Percentiles rank a stretch among this genome's conserved stretches.
Evolutionary conservation across 345 rosid genomes (phyloP).

Genomic region (Nasturtium officinale): DNA sequence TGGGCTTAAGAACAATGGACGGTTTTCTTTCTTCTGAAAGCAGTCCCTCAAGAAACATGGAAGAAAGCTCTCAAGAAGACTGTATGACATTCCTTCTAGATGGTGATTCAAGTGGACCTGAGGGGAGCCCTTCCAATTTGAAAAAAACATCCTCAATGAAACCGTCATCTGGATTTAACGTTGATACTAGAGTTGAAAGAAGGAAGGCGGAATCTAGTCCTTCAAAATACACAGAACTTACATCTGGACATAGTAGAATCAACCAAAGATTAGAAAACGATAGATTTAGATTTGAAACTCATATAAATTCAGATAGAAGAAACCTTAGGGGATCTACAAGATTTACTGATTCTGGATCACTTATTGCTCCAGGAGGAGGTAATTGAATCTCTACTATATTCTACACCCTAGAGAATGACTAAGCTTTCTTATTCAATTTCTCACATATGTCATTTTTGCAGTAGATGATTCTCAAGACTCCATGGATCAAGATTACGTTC

Average conservation of each 20-base stretch:
- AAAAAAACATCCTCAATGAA: constrained; percentile 52
- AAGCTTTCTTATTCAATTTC: constrained; percentile 21
- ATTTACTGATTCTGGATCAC: constrained; percentile 53
- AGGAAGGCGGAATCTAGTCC: constrained; percentile 52
- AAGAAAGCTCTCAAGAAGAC: constrained; percentile 76
- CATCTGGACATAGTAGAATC: constrained; percentile 50
- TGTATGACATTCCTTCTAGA: constrained; percentile 84
- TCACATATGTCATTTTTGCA: constrained; percentile 36
- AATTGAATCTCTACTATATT: constrained; percentile 29
- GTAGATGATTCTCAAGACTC: constrained; percentile 75
- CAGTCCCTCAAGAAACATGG: constrained; percentile 53
- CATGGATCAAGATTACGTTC: constrained; percentile 88
- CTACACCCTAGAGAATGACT: not conserved
- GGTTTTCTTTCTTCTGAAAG: constrained; percentile 57
- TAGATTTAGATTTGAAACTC: constrained; percentile 48
- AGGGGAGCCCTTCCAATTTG: constrained; percentile 69
- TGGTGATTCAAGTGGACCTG: constrained; percentile 78
- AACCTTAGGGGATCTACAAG: constrained; percentile 49
- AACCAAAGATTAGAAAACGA: constrained; percentile 46
- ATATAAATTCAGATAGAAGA: constrained; percentile 47
- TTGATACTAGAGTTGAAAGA: constrained; percentile 51
- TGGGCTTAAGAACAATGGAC: constrained; percentile 48
- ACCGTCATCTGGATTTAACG: constrained; percentile 56
- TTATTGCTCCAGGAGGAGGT: constrained; percentile 58
- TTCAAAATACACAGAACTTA: constrained; percentile 44